Conservation (phyloP, 2,329 filamentous ascomycete species). For the Colletotrichum sp. region DNA sequence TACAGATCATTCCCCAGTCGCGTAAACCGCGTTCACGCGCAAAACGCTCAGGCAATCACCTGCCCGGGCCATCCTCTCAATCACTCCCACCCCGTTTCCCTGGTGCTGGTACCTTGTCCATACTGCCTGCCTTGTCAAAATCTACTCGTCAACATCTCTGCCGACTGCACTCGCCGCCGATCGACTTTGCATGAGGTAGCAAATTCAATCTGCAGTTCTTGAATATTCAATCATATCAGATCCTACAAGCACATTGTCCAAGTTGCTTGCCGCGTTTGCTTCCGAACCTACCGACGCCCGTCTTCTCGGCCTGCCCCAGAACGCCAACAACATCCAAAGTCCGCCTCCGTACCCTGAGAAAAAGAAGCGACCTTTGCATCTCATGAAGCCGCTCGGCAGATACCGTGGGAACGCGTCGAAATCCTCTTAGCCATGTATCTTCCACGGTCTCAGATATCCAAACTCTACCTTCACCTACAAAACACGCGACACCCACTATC, state of each 20-base stretch:
- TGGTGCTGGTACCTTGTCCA: background rate
- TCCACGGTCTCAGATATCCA: constrained; percentile 85
- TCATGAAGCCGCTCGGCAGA: constrained; percentile 36
- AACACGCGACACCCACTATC: constrained; percentile 87
- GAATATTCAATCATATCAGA: background rate
- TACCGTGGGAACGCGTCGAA: constrained; percentile 33
- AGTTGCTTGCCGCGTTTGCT: background rate
- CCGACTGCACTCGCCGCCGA: background rate
- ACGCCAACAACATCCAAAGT: background rate
- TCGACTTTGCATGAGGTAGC: background rate
- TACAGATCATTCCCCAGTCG: background rate
- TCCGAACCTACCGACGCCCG: background rate
- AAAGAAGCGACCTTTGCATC: constrained; percentile 8
- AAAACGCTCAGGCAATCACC: background rate
- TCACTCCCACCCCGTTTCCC: background rate
- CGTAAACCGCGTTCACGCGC: constrained; percentile 2
- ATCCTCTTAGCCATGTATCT: constrained; percentile 77
- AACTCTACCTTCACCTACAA: constrained; percentile 89
- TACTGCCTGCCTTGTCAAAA: background rate
- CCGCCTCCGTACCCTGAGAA: background rate
- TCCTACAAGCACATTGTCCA: background rate
- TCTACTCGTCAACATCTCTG: background rate
- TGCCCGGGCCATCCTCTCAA: background rate
- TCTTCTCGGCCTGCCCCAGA: background rate
- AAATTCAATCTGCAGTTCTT: background rate